Base-by-base conservation (phyloP, 768 basidiomycete genomes). In the Suillus alpinus region DNA sequence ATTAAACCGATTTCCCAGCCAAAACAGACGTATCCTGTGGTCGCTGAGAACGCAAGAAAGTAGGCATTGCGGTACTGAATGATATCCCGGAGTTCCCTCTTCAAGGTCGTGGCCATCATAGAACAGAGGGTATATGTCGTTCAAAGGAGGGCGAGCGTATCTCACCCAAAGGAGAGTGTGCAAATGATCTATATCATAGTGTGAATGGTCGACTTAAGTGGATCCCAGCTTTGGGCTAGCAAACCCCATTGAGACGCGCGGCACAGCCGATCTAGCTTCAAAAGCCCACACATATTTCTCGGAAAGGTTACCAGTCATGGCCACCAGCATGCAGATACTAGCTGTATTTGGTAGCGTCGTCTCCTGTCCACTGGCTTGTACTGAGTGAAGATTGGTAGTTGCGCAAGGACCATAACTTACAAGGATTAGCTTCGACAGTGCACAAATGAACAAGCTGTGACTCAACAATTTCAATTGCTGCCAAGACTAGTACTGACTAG, bases 1-100 rank as follows among this genome's bases (percentile, higher is more conserved):
- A 77, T 77, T 32, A 76, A 62, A 13, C 76, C 77, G 23, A 72
- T 73, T 29, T 77, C 76, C 76, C 76, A 75, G 26, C 74, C 75
- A 26, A 71, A 76, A 58, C 74, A 76, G 47, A 73, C 58, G 34
- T 73, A 75, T 36, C 75, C 75, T 23, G 67, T 68, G 14, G 75
- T 68, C 34, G 75, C 75, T 32, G 75, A 70, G 32, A 72, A 68
- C 9, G 75, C 71, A 32, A 76, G 67, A 12, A 72, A 57, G 61
- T 76, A 76, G 8, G 75, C 75, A 57, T 75, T 75, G 8, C 75
- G 72, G 53, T 75, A 69, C 32, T 60, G 74, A 41, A 57, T 41
- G n/a, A 73, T 46, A 1, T 69, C 68, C 7, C 56, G 47, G 18
- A 69, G 41, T 32, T 64, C 66, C 29, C 61, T 65, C 56, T 58